Evolutionary conservation across 2,329 filamentous ascomycete genomes (phyloP).

Genomic region (Fusarium sp.): DNA sequence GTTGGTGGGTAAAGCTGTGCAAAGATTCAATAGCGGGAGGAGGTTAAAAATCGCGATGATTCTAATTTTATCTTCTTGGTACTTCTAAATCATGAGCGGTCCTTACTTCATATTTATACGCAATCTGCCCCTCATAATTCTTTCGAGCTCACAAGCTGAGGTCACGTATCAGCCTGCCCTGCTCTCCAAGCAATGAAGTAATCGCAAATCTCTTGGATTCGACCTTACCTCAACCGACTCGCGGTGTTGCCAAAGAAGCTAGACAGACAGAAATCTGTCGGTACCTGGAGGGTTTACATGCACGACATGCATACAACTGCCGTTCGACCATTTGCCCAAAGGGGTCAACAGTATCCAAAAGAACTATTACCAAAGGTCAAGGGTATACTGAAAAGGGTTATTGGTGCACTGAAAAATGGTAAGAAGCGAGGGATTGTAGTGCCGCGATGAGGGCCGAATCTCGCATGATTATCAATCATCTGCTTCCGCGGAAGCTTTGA

Average conservation of each 20-base stretch:
- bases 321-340: not conserved
- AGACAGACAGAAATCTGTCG: not conserved
- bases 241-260: constrained; percentile 8
- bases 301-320: not conserved
- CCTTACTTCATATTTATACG: constrained; percentile 15
- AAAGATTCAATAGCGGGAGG: not conserved
- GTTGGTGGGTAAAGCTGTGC: not conserved
- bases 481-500: constrained; percentile 17
- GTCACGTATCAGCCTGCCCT: not conserved
- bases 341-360: not conserved
- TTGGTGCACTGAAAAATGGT: not conserved
- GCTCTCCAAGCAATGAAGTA: not conserved
- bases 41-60: not conserved
- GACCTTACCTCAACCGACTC: not conserved
- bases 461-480: constrained; percentile 20
- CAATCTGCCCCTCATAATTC: not conserved
- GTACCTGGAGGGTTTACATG: not conserved
- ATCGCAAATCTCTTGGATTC: not conserved
- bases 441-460: not conserved
- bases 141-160: not conserved
- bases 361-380: fast-evolving
- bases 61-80: not conserved
- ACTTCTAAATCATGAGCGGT: not conserved
- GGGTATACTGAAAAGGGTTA: not conserved
- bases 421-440: not conserved